phyloP scores from a whole-genome alignment of 306 rosid genomes.

The Cucurbita pepo region DNA sequence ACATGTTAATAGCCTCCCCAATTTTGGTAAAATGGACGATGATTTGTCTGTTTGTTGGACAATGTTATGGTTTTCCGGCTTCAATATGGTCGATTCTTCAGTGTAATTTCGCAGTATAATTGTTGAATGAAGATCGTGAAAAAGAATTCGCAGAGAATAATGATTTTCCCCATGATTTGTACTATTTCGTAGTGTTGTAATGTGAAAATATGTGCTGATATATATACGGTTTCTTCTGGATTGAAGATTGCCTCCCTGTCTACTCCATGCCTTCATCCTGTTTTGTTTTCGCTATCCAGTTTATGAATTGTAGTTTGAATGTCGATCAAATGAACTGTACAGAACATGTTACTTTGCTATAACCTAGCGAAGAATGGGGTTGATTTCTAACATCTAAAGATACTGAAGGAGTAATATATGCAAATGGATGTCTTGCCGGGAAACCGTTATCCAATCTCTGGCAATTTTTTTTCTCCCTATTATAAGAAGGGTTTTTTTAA shows the following conservation, averaged over 20 bases:
- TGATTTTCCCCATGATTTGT: not conserved
- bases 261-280: constrained; percentile 25
- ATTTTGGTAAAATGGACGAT: not conserved
- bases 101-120: not conserved
- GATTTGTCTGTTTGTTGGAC: too few relatives aligned
- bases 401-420: constrained; percentile 17
- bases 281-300: not conserved
- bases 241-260: constrained; percentile 28
- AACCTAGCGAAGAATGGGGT: not conserved
- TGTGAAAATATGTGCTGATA: not conserved
- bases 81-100: not conserved
- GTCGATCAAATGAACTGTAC: not conserved
- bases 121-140: not conserved
- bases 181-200: not conserved
- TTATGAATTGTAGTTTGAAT: not conserved
- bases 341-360: not conserved
- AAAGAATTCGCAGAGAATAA: too few relatives aligned
- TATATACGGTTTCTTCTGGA: not conserved
- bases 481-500: not conserved
- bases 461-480: not conserved
- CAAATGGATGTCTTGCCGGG: constrained; percentile 1
- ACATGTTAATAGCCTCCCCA: not conserved
- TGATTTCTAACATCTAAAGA: not conserved
- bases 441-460: too few relatives aligned
- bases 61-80: not conserved